Evolutionary conservation across 768 basidiomycete species (phyloP).

Genomic region (Pisolithus albus): DNA sequence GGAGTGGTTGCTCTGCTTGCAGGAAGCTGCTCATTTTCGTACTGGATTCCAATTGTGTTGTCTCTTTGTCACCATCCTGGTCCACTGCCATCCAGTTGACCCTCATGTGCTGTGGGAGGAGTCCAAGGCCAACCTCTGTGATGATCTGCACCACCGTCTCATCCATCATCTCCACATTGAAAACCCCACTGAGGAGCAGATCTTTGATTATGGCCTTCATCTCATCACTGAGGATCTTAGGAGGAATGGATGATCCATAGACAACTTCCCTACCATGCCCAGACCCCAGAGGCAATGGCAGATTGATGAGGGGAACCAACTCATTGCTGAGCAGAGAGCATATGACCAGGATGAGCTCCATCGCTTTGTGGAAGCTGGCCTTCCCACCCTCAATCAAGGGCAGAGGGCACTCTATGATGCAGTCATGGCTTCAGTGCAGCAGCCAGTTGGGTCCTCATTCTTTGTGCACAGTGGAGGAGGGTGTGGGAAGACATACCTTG

Average conservation of each 20-base stretch:
- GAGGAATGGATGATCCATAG: background rate
- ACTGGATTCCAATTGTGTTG: slow-evolving; percentile 28
- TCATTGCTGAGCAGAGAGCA: slow-evolving; percentile 10
- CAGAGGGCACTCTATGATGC: slow-evolving; percentile 23
- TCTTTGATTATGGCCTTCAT: too few relatives aligned
- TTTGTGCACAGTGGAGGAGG: slow-evolving; percentile 40
- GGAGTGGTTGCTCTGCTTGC: slow-evolving; percentile 39
- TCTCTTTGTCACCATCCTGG: slow-evolving; percentile 28
- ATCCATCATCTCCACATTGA: too few relatives aligned
- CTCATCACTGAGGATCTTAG: too few relatives aligned
- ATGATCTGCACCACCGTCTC: too few relatives aligned
- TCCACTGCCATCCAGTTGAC: too few relatives aligned
- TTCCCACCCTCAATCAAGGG: slow-evolving; percentile 23
- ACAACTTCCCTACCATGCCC: background rate
- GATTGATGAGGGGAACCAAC: slow-evolving; percentile 9
- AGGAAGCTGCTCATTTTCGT: slow-evolving; percentile 34
- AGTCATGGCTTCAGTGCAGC: slow-evolving; percentile 24
- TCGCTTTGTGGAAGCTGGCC: slow-evolving; percentile 1
- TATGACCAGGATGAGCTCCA: slow-evolving; percentile 7
- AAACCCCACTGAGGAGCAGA: too few relatives aligned
- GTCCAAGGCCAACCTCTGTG: too few relatives aligned
- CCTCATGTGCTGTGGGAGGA: too few relatives aligned
- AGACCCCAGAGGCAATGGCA: slow-evolving; percentile 12
- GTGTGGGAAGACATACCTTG: slow-evolving; percentile 41
- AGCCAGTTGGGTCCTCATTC: slow-evolving; percentile 14